Percentiles rank a stretch among this genome's conserved stretches.
Evolutionary conservation across 768 basidiomycete species (phyloP).

Genomic region (Exsudoporus frostii): DNA sequence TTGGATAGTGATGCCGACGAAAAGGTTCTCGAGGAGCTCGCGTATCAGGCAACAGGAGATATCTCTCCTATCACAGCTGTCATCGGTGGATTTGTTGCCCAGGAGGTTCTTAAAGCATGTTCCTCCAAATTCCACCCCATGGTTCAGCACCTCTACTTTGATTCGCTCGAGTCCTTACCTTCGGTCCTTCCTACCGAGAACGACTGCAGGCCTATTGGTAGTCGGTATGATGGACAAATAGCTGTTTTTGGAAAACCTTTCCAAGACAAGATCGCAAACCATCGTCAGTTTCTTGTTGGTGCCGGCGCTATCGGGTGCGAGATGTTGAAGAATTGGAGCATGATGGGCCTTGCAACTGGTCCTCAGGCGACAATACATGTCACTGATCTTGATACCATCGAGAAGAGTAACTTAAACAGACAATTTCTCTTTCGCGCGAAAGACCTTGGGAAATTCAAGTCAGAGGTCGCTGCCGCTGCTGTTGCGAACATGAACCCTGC

Average conservation of each 20-base stretch:
- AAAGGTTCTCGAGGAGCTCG: constrained; percentile 75
- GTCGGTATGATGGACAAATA: constrained; percentile 91
- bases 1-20: constrained; percentile 75
- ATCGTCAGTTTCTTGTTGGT: constrained; percentile 95
- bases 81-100: constrained; percentile 95
- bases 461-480: constrained; percentile 88
- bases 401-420: constrained; percentile 97
- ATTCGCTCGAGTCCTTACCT: constrained; percentile 94
- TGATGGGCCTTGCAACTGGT: constrained; percentile 92
- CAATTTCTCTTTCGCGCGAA: constrained; percentile 98
- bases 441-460: constrained; percentile 96
- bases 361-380: constrained; percentile 81
- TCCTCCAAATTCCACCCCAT: constrained; percentile 98
- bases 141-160: constrained; percentile 94
- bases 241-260: constrained; percentile 93
- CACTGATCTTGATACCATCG: constrained; percentile 97
- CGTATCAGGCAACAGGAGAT: constrained; percentile 91
- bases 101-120: constrained; percentile 95
- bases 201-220: constrained; percentile 77
- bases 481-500: constrained; percentile 96
- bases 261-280: constrained; percentile 87
- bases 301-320: constrained; percentile 99
- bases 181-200: constrained; percentile 67
- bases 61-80: constrained; percentile 89
- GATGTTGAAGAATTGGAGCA: constrained; percentile 99